Base-by-base conservation (phyloP, 805 yeast genomes). In the Teunomyces stri region DNA sequence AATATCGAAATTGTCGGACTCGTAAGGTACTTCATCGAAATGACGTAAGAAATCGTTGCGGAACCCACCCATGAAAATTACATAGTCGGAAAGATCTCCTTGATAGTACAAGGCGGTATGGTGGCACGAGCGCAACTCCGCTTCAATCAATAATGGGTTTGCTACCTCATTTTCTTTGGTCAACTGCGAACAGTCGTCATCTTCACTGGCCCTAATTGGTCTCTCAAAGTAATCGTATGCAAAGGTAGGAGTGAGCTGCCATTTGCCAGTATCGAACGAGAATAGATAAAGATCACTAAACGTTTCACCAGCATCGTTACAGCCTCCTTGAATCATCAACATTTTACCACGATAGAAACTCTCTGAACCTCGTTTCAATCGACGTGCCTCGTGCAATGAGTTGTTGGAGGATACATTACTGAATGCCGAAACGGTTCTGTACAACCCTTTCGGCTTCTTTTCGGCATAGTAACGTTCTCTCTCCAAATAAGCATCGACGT, bases 101-200 rank as follows among this genome's bases (percentile, higher is more conserved):
- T 56, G 56, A 43, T 63, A 66, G 38, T 64, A 62, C 33, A 67
- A 54, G 5, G 72, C 69, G 11, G 64, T 61, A 49, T 72, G 76
- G 48, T 71, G 75, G 52, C 75, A 68, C 5, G 70, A 58, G n/a
- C 76, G 51, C 15, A 72, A 54, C 51, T 72, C 78, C 6, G 76
- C 76, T 38, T 68, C 74, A 12, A 62, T 54, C 7, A 68, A 53
- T 20, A 56, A 46, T 1, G 75, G 67, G 9, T 58, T 44, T 4
- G 52, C 55, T 11, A 63, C 56, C 39, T 61, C 66, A 3, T 56
- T 55, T 5, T 67, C 67, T 34, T 57, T 52, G 7, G 56, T 44
- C 6, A 61, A 52, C 7, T 43, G 30, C 0, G 55, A 51, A n/a
- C 54, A 45, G 40, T 59, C 59, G 30, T 68, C 74, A 50, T 69